Evolutionary conservation across 441 rosid genomes (phyloP), one percentile per base, ranked within the genome.

Genomic region (Erysimum pusillum): DNA sequence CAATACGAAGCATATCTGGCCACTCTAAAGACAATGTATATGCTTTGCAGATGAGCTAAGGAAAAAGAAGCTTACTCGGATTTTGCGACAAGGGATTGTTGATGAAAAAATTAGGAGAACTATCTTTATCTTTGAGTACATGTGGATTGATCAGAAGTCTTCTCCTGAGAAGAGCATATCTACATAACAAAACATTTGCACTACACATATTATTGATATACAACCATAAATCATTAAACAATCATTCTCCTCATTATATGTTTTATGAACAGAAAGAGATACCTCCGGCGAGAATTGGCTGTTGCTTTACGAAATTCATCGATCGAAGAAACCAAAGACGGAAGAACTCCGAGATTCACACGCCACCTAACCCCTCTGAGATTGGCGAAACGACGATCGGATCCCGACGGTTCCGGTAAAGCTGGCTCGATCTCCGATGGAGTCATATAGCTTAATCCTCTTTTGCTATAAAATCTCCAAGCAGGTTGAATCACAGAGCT

Each of bases 61-160:
- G n/a, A 48, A 48, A 51, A 44, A 20, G 41, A 65, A 70, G 22
- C 28, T 71, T 76, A 89, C 98, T 90, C 74, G 96, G 95, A 77
- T 87, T 93, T 84, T 89, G 93, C 4, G 95, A 93, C 51, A 93
- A 82, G 28, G 96, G 98, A 79, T 91, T 88, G 71, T 91, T 95
- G 39, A 87, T 80, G 52, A 75, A 83, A 68, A 79, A 87, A 83
- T 89, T 69, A 51, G 83, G 82, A 25, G 92, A 84, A 79, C 73
- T 81, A 73, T 82, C 0, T 31, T 57, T 85, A 59, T 79, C 84
- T 78, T 88, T 89, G n/a, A 79, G 78, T 20, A 84, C 44, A 74
- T 90, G 87, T 15, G 87, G 89, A 87, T 89, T 89, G 20, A 93
- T 83, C 36, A 91, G 78, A 58, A 89, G 91, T 18, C 81, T 85